Evolutionary conservation across 2,329 filamentous ascomycete species (phyloP), one percentile per base, ranked within the genome.

Genomic region (Intubia oerlemansii): DNA sequence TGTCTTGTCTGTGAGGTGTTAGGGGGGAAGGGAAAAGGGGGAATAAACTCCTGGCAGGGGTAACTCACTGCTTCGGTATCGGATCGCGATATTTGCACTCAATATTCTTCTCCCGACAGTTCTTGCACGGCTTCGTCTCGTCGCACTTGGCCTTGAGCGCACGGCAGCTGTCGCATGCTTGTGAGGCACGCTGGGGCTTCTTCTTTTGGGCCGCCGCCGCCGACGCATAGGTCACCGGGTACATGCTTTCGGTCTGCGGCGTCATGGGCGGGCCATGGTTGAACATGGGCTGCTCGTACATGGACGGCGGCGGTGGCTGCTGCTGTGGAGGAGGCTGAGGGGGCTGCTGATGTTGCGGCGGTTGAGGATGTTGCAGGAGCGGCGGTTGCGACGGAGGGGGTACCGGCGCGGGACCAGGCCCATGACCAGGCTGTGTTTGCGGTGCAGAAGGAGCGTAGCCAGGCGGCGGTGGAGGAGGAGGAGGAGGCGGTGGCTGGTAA

Each of bases 131-230:
- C 38, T 76, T 71, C 9, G 72, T 71, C 54, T 92, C 82, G 42
- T 91, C 81, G 46, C 82, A 92, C 51, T 91, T 91, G 10, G 81
- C 81, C 50, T 91, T 92, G 22, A 85, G 63, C 35, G 77, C 66
- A 33, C 82, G 71, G 50, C 82, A 92, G 48, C 75, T 79, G 43
- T 91, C 82, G 50, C 88, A 98, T 21, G 88, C 88, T 73, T 73
- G 67, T 7, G 67, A 69, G 17, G 67, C 67, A 39, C 67, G 55
- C 29, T 68, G 67, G n/a, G 66, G 64, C 49, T 72, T 72, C 42
- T 66, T 59, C 45, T 70, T 68, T 5, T 53, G 51, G 4, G 50
- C 50, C 5, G 57, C 48, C 4, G 55, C 42, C 7, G 25, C 24
- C n/a, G n/a, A n/a, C n/a, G n/a, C n/a, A 34, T 59, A 59, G n/a